A percentile compares a stretch with the other conserved stretches of the same genome.
These are phyloP conservation scores for Rhododendron molle DNA, from an alignment of 148 eudicot genomes.

Conservation along the genomic window DNA sequence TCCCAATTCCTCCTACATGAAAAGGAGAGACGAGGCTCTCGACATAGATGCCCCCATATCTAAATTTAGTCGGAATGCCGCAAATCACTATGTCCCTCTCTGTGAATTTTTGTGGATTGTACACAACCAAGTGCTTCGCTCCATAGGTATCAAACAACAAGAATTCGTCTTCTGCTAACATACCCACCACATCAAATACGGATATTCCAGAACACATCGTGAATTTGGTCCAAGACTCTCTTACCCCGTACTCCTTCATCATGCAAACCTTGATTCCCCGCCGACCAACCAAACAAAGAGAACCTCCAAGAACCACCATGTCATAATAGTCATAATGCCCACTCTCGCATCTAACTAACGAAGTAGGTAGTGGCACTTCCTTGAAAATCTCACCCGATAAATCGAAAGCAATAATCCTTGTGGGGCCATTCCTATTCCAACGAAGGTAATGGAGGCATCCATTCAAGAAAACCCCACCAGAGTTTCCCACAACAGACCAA, in stretches of 20 bases:
- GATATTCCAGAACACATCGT: too few species aligned
- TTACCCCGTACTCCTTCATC: neutral
- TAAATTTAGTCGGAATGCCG: neutral
- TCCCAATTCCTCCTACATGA: neutral
- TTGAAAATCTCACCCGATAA: too few species aligned
- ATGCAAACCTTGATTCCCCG: too few species aligned
- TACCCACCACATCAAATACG: accelerated
- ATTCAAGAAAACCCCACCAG: neutral
- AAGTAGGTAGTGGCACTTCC: neutral
- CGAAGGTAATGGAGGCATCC: neutral
- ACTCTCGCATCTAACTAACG: too few species aligned
- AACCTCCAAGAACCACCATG: neutral
- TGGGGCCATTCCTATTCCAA: too few species aligned
- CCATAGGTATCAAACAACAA: neutral
- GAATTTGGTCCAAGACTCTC: neutral
- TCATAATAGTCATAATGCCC: too few species aligned
- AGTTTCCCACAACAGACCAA: neutral
- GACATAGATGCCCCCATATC: neutral
- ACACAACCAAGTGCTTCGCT: neutral
- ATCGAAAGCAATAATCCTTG: too few species aligned
- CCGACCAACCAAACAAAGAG: neutral
- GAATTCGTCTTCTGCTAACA: neutral
- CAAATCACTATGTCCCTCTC: neutral
- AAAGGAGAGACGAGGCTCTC: neutral
- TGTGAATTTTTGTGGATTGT: neutral